Conservation (phyloP, 108 stramenopile genomes). For the Schizochytrium sp. region DNA sequence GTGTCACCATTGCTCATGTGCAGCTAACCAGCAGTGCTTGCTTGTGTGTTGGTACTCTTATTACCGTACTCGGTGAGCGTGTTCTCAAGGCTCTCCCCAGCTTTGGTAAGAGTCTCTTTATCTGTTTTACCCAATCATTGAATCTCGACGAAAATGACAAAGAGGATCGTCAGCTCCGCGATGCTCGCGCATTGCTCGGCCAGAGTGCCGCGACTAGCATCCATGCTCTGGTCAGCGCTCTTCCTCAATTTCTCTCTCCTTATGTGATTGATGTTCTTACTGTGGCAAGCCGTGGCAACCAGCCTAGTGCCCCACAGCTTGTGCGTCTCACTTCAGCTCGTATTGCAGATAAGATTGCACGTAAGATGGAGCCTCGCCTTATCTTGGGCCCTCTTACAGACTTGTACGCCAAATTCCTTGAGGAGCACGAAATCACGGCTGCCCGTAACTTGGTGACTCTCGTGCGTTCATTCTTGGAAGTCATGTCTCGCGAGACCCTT, state of each 20-base stretch:
- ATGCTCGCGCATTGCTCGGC: background rate
- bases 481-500: conserved; percentile 7
- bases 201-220: conserved; percentile 52
- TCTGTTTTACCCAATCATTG: conserved; percentile 31
- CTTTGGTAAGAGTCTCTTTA: conserved; percentile 13
- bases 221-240: background rate
- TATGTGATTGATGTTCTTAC: conserved; percentile 25
- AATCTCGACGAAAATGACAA: background rate
- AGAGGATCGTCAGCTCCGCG: background rate
- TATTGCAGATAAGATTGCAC: conserved; percentile 33
- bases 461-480: background rate
- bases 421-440: background rate
- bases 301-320: background rate
- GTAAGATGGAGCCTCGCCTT: conserved; percentile 30
- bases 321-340: conserved; percentile 31
- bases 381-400: conserved; percentile 1
- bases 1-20: background rate
- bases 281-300: conserved; percentile 13
- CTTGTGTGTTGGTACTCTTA: conserved; percentile 32
- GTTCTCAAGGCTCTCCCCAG: background rate
- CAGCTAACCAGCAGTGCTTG: conserved; percentile 55
- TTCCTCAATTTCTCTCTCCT: conserved; percentile 55
- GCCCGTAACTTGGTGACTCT: background rate
- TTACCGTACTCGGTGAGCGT: conserved; percentile 14
- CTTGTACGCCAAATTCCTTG: conserved; percentile 8